Percentiles rank a stretch among this genome's conserved stretches.
phyloP scores from a whole-genome alignment of 148 eudicot species.

The Polygonum maritimum region DNA sequence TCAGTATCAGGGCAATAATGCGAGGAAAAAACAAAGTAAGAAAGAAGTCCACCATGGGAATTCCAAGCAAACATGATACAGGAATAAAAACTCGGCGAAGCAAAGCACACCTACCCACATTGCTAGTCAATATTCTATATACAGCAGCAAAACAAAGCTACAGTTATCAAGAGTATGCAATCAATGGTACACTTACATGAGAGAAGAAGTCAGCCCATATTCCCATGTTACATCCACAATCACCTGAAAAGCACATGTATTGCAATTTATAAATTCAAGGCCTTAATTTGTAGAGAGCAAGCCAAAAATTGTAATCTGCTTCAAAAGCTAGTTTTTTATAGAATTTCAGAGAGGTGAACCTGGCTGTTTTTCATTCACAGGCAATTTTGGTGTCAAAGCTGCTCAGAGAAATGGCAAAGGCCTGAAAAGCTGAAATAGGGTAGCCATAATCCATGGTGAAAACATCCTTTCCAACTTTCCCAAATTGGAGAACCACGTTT shows the following conservation, averaged over 20 bases:
- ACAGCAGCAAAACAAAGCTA: not conserved
- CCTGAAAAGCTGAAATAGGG: constrained; percentile 14
- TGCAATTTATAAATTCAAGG: not conserved
- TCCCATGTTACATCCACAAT: not conserved
- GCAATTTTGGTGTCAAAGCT: constrained; percentile 17
- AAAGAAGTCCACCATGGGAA: not conserved
- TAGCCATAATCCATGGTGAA: constrained; percentile 15
- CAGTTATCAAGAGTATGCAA: not conserved
- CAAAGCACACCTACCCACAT: not conserved
- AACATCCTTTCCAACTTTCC: constrained; percentile 14
- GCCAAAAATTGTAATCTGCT: not conserved
- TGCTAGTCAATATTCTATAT: not conserved
- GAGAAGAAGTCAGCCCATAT: not conserved
- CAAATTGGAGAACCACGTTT: constrained; percentile 11
- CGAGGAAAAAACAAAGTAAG: not conserved
- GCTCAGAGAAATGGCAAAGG: constrained; percentile 17
- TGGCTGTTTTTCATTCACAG: constrained; percentile 8
- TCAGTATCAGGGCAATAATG: not conserved
- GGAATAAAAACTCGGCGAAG: not conserved
- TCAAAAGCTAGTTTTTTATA: not conserved
- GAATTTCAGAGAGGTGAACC: not conserved
- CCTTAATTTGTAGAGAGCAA: not conserved
- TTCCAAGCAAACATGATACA: not conserved
- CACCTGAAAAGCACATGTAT: not conserved
- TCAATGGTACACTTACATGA: not conserved